These are phyloP conservation scores for Syncephalastrum sp. DNA, from an alignment of 371 early-diverging fungal species.

Conservation along the genomic window DNA sequence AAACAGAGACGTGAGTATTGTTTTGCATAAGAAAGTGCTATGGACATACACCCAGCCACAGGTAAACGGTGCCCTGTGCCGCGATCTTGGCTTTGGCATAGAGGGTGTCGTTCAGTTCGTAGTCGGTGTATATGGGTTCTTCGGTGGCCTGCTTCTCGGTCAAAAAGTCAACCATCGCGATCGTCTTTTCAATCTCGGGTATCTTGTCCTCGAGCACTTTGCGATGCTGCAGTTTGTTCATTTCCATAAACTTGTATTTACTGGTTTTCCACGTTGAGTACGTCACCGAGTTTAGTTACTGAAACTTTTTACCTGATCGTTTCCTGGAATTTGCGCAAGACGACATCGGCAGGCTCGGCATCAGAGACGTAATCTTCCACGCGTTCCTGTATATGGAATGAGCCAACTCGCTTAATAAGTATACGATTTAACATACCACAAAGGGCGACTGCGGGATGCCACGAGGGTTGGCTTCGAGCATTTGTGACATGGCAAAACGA, in stretches of 20 bases:
- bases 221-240: conserved; percentile 80
- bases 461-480: conserved; percentile 80
- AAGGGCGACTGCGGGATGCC: conserved; percentile 97
- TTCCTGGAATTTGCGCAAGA: conserved; percentile 90
- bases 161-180: conserved; percentile 83
- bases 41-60: conserved; percentile 91
- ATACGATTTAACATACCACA: conserved; percentile 58
- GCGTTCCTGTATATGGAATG: conserved; percentile 60
- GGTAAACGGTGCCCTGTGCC: conserved; percentile 76
- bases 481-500: conserved; percentile 13
- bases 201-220: conserved; percentile 85
- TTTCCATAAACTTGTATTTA: conserved; percentile 97
- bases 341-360: conserved; percentile 74
- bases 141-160: conserved; percentile 60
- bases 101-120: conserved; percentile 93
- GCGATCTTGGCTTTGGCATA: conserved; percentile 84
- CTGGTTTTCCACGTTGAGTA: conserved; percentile 38
- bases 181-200: conserved; percentile 94
- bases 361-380: conserved; percentile 84
- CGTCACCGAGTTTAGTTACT: background rate
- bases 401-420: background rate
- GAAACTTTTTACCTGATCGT: conserved; percentile 68
- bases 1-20: background rate
- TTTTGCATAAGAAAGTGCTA: background rate
- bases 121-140: conserved; percentile 80